A percentile compares a stretch with the other conserved stretches of the same genome.
These are phyloP conservation scores for Candida nanaspora DNA, from an alignment of 805 yeast genomes.

Conservation along the genomic window DNA sequence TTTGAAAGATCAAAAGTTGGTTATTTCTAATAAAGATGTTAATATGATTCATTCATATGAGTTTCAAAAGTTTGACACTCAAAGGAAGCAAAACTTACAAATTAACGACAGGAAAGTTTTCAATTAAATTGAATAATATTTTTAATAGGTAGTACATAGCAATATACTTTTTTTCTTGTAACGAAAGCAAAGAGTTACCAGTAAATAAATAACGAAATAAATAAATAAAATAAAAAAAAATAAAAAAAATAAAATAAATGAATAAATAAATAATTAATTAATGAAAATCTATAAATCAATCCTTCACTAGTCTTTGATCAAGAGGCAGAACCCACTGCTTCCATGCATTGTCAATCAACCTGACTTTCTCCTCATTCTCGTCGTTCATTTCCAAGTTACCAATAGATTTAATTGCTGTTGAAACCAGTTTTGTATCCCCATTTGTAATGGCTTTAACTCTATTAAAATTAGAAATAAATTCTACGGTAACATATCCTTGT, in stretches of 20 bases:
- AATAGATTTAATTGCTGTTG: constrained; percentile 20
- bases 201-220: too few relatives aligned
- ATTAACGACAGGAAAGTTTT: constrained; percentile 1
- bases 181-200: too few relatives aligned
- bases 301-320: constrained; percentile 27
- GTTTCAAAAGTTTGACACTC: neutral
- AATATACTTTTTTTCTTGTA: too few relatives aligned
- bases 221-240: too few relatives aligned
- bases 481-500: constrained; percentile 60
- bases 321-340: constrained; percentile 62
- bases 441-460: constrained; percentile 55
- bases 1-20: neutral
- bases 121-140: too few relatives aligned
- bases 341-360: constrained; percentile 47
- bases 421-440: constrained; percentile 40
- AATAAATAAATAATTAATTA: too few relatives aligned
- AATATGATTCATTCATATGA: neutral
- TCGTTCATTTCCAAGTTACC: constrained; percentile 23
- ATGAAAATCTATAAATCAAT: neutral
- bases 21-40: neutral
- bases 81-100: neutral
- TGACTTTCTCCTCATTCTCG: constrained; percentile 36
- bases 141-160: too few relatives aligned
- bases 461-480: constrained; percentile 57
- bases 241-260: too few relatives aligned